phyloP scores from a whole-genome alignment of 441 rosid species.

The Croton setiger region DNA sequence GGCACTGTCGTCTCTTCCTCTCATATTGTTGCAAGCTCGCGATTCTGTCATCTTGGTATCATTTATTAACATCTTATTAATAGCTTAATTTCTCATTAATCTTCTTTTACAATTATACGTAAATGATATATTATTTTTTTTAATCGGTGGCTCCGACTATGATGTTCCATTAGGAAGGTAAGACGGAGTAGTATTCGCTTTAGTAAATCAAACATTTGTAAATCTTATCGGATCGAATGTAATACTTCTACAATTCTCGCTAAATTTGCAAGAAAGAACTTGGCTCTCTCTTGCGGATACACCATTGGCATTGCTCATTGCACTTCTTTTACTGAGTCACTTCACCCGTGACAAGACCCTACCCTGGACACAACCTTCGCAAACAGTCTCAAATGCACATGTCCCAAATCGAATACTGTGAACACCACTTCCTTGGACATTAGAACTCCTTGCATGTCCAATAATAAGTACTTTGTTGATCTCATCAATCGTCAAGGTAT shows the following conservation, averaged over 20 bases:
- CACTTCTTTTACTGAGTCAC: slow-evolving; percentile 48
- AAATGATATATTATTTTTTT: neutral
- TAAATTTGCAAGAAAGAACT: slow-evolving; percentile 37
- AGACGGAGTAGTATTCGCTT: slow-evolving; percentile 56
- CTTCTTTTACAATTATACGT: too few species aligned
- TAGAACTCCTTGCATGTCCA: slow-evolving; percentile 60
- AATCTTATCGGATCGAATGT: slow-evolving; percentile 52
- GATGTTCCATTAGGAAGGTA: slow-evolving; percentile 71
- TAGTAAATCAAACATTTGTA: slow-evolving; percentile 34
- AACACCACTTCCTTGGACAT: slow-evolving; percentile 54
- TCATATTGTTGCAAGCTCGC: slow-evolving; percentile 70
- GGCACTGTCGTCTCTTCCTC: slow-evolving; percentile 79
- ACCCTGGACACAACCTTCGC: slow-evolving; percentile 64
- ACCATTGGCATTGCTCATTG: slow-evolving; percentile 72
- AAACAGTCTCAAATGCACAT: slow-evolving; percentile 41
- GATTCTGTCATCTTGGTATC: slow-evolving; percentile 69
- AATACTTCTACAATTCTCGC: slow-evolving; percentile 39
- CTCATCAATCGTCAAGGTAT: slow-evolving; percentile 80
- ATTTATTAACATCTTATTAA: too few species aligned
- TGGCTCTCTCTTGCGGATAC: slow-evolving; percentile 70
- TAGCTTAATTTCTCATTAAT: too few species aligned
- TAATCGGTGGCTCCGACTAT: slow-evolving; percentile 85
- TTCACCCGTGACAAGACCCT: slow-evolving; percentile 80
- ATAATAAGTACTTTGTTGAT: slow-evolving; percentile 76
- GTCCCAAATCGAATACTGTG: slow-evolving; percentile 42